These are phyloP conservation scores for Debaryomyces subglobosus DNA, from an alignment of 1,139 yeast species.

Conservation along the genomic window DNA sequence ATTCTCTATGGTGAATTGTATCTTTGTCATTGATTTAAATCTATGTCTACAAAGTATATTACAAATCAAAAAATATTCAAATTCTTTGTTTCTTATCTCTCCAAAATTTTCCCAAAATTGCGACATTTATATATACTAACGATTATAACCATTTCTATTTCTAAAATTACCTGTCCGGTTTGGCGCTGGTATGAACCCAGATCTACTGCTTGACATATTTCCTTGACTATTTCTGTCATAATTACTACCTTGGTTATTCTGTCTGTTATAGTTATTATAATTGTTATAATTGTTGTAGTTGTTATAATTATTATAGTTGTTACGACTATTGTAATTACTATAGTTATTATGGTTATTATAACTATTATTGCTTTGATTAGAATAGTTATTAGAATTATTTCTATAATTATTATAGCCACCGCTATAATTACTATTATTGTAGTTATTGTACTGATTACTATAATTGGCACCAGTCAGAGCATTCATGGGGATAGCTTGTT, in stretches of 20 bases:
- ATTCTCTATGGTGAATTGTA: neutral
- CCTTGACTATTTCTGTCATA: slow-evolving; percentile 1
- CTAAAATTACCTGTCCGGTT: slow-evolving; percentile 7
- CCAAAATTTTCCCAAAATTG: neutral
- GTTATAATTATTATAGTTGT: slow-evolving; percentile 12
- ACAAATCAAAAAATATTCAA: neutral
- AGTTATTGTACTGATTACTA: slow-evolving; percentile 14
- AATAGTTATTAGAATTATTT: slow-evolving; percentile 12
- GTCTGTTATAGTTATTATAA: slow-evolving; percentile 12
- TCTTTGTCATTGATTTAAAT: neutral
- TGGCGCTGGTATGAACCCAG: slow-evolving; percentile 10
- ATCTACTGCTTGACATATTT: slow-evolving; percentile 7
- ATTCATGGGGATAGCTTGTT: slow-evolving; percentile 14
- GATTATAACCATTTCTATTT: slow-evolving; percentile 23
- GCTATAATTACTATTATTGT: slow-evolving; percentile 13
- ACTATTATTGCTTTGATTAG: neutral
- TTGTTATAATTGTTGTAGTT: slow-evolving; percentile 13
- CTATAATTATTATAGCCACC: slow-evolving; percentile 13
- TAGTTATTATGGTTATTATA: slow-evolving; percentile 17
- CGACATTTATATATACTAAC: slow-evolving; percentile 7
- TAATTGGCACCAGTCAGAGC: slow-evolving; percentile 12
- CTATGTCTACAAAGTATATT: neutral
- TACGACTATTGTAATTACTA: slow-evolving; percentile 12
- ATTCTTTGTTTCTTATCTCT: neutral
- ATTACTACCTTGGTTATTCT: slow-evolving; percentile 13